Percentiles rank a stretch among this genome's conserved stretches.
Conservation (phyloP, 1,284 basidiomycete genomes). For the Ganoderma sp. region DNA sequence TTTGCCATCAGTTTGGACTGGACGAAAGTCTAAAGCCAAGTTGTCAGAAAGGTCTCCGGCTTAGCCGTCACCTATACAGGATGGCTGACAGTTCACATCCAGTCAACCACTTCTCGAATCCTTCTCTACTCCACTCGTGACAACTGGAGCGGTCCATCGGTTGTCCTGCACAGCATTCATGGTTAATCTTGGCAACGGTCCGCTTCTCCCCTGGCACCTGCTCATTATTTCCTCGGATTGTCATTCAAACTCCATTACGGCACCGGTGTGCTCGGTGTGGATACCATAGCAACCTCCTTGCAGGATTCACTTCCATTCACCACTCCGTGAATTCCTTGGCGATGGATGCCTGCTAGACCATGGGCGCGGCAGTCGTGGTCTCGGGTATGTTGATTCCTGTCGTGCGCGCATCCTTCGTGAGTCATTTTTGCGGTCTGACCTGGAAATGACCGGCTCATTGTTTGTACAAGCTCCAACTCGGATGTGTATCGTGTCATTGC, state of each 20-base stretch:
- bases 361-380: not conserved
- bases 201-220: not conserved
- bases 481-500: not conserved
- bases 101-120: not conserved
- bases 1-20: not conserved
- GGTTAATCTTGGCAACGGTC: not conserved
- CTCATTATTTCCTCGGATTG: not conserved
- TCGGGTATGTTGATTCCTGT: not conserved
- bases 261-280: not conserved
- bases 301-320: not conserved
- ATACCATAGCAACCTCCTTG: not conserved
- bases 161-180: conserved; percentile 1
- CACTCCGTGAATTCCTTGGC: not conserved
- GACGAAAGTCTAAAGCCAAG: too few relatives aligned
- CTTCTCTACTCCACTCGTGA: not conserved
- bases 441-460: not conserved
- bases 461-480: not conserved
- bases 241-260: not conserved
- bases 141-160: not conserved
- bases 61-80: not conserved
- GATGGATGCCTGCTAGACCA: not conserved
- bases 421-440: not conserved
- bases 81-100: not conserved
- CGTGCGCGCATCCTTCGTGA: not conserved
- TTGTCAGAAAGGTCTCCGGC: not conserved